These are phyloP conservation scores for Dorcoceras hygrometricum DNA, from an alignment of 257 asterid genomes.

Conservation along the genomic window DNA sequence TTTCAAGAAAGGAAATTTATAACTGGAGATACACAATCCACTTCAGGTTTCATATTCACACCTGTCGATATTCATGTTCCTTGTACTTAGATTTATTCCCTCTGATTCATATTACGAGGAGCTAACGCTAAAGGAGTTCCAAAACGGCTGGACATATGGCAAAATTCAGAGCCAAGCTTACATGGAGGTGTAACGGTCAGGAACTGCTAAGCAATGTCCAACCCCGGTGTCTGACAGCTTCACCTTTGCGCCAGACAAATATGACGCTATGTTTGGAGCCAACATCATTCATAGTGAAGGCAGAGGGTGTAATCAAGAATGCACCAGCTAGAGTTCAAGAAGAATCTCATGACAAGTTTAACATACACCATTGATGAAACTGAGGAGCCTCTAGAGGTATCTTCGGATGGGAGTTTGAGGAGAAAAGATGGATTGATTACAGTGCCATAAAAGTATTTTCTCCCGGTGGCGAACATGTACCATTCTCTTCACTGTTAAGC, in stretches of 20 bases:
- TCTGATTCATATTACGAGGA: constrained; percentile 42
- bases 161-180: constrained; percentile 93
- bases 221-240: constrained; percentile 65
- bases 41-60: neutral
- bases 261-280: constrained; percentile 87
- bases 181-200: constrained; percentile 86
- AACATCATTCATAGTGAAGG: constrained; percentile 93
- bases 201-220: constrained; percentile 98
- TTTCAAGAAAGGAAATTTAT: too few species aligned
- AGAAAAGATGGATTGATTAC: constrained; percentile 93
- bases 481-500: constrained; percentile 87
- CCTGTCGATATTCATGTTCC: neutral
- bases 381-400: constrained; percentile 88
- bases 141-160: constrained; percentile 72
- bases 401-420: constrained; percentile 87
- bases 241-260: constrained; percentile 74
- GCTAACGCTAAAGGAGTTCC: constrained; percentile 82
- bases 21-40: neutral
- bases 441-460: constrained; percentile 94
- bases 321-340: constrained; percentile 79
- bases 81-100: neutral
- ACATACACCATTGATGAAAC: constrained; percentile 96
- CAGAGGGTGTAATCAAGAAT: constrained; percentile 81
- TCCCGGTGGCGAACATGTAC: constrained; percentile 97
- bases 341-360: constrained; percentile 92